Percentiles rank a stretch among this genome's conserved stretches.
Conservation (phyloP, 116 monocot species). For the Posidonia oceanica region DNA sequence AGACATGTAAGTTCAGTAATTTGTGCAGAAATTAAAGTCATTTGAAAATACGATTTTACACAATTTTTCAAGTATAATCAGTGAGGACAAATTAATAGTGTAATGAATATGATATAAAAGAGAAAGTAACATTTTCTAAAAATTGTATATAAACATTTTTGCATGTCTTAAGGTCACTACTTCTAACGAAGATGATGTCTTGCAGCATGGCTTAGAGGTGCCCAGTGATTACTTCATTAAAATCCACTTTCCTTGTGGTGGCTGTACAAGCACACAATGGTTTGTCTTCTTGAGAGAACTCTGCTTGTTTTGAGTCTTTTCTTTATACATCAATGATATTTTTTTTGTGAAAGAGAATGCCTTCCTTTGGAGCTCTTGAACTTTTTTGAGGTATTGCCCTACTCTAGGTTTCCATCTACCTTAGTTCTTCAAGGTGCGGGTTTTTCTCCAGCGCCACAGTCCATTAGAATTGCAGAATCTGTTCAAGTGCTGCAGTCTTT, state of each 20-base stretch:
- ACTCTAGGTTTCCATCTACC: conserved; percentile 59
- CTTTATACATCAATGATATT: neutral
- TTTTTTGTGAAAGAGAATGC: neutral
- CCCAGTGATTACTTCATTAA: conserved; percentile 38
- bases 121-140: too few relatives aligned
- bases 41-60: too few relatives aligned
- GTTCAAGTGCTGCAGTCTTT: conserved; percentile 45
- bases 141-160: too few relatives aligned
- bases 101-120: too few relatives aligned
- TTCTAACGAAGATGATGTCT: conserved; percentile 4
- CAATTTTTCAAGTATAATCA: too few relatives aligned
- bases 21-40: too few relatives aligned
- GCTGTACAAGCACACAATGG: conserved; percentile 38
- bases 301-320: neutral
- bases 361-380: neutral
- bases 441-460: conserved; percentile 59
- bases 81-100: too few relatives aligned
- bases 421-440: conserved; percentile 71
- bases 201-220: conserved; percentile 64
- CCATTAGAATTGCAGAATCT: conserved; percentile 55
- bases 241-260: conserved; percentile 29
- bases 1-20: too few relatives aligned
- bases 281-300: conserved; percentile 11
- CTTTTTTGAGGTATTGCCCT: conserved; percentile 2
- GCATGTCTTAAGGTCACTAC: neutral